phyloP scores from a whole-genome alignment of 2,329 filamentous ascomycete species.

The Neospermospora avenae region DNA sequence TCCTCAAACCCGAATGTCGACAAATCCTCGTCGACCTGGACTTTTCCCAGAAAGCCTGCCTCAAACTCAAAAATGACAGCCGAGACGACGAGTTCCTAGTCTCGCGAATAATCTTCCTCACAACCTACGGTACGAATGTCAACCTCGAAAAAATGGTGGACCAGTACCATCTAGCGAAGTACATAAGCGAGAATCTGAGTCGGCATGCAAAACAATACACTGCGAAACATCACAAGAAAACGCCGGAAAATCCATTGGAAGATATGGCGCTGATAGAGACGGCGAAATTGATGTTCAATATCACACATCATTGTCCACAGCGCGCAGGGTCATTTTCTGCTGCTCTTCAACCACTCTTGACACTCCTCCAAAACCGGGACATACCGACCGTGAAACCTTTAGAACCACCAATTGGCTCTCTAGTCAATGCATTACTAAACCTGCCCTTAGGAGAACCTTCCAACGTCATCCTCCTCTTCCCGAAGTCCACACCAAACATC shows the following conservation, averaged over 20 bases:
- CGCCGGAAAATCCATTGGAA: constrained; percentile 56
- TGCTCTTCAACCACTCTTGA: constrained; percentile 66
- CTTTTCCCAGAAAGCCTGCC: constrained; percentile 64
- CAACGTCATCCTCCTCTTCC: constrained; percentile 55
- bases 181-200: constrained; percentile 65
- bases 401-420: constrained; percentile 64
- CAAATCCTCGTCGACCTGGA: constrained; percentile 71
- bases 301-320: constrained; percentile 70
- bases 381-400: constrained; percentile 63
- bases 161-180: constrained; percentile 63
- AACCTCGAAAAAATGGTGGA: constrained; percentile 64
- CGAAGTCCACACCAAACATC: constrained; percentile 54
- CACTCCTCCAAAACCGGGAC: constrained; percentile 60
- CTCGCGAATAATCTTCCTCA: constrained; percentile 75
- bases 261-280: constrained; percentile 81
- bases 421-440: constrained; percentile 80
- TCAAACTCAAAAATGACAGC: constrained; percentile 67
- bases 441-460: constrained; percentile 62
- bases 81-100: constrained; percentile 83
- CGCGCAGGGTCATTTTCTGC: constrained; percentile 60
- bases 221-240: constrained; percentile 29
- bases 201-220: constrained; percentile 62
- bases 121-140: constrained; percentile 72
- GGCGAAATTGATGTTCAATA: constrained; percentile 84
- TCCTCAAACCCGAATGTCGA: constrained; percentile 65